phyloP scores from a whole-genome alignment of 2,329 filamentous ascomycete genomes.

The Cladosporium sp. region DNA sequence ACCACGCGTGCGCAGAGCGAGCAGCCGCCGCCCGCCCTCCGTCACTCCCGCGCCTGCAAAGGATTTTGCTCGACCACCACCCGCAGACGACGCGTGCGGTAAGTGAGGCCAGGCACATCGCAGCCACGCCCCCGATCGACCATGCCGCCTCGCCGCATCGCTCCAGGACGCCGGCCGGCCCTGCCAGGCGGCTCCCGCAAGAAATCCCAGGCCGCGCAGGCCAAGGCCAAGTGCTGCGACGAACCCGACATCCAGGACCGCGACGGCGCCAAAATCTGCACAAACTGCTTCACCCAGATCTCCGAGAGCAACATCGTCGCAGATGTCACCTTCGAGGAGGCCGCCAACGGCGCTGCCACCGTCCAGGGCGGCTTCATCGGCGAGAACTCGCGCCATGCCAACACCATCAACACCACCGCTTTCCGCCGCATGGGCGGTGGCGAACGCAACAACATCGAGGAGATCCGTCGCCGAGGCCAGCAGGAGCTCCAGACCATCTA shows the following conservation, averaged over 20 bases:
- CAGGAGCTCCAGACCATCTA: conserved; percentile 35
- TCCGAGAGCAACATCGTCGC: conserved; percentile 85
- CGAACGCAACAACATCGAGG: conserved; percentile 51
- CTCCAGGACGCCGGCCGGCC: conserved; percentile 3
- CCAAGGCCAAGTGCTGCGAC: conserved; percentile 20
- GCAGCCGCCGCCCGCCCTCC: too few species aligned
- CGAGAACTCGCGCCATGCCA: conserved; percentile 75
- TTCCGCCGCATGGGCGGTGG: conserved; percentile 37
- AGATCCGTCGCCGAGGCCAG: conserved; percentile 44
- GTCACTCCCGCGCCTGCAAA: neutral
- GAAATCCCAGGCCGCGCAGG: conserved; percentile 1
- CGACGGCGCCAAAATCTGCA: conserved; percentile 54
- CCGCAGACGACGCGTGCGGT: conserved; percentile 20
- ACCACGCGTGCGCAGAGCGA: too few species aligned
- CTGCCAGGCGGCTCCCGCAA: conserved; percentile 10
- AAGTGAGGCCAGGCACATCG: conserved; percentile 5
- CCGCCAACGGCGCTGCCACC: conserved; percentile 73
- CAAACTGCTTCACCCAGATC: conserved; percentile 76
- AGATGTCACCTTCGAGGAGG: conserved; percentile 88
- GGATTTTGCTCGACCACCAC: conserved; percentile 28
- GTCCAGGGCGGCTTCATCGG: conserved; percentile 86
- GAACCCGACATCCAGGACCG: conserved; percentile 25
- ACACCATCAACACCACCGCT: conserved; percentile 48
- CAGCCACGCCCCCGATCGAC: neutral
- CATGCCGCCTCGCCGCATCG: conserved; percentile 11